Conservation (phyloP, 495 filamentous ascomycete genomes). For the Penicillium dipodomyicola region DNA sequence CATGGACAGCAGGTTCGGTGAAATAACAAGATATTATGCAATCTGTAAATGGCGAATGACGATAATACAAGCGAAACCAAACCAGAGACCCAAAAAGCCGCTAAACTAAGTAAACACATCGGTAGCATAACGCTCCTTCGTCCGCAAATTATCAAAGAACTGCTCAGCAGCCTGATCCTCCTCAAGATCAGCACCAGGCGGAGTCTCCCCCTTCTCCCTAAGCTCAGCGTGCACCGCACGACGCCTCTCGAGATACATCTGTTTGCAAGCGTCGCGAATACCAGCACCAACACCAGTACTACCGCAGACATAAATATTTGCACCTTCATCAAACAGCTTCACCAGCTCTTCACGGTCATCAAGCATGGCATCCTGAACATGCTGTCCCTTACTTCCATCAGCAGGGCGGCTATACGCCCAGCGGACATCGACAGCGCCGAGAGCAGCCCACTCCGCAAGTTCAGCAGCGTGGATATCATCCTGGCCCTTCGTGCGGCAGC, state of each 20-base stretch:
- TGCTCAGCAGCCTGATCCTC: conserved; percentile 43
- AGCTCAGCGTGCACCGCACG: conserved; percentile 36
- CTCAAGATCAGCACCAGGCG: conserved; percentile 41
- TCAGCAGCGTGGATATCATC: conserved; percentile 64
- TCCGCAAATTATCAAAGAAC: conserved; percentile 56
- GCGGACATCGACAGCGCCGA: conserved; percentile 57
- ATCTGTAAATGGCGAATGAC: neutral
- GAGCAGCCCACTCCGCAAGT: conserved; percentile 53
- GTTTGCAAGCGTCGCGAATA: conserved; percentile 52
- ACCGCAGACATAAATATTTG: conserved; percentile 67
- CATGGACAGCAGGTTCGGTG: neutral
- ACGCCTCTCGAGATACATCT: conserved; percentile 47
- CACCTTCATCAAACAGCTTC: conserved; percentile 55
- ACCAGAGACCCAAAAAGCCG: neutral
- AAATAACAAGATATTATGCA: neutral
- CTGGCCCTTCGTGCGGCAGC: conserved; percentile 55
- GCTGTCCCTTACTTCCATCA: conserved; percentile 36
- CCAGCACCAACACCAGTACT: conserved; percentile 58
- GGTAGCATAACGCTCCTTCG: conserved; percentile 60
- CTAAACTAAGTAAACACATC: conserved; percentile 57
- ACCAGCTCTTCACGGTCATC: conserved; percentile 50
- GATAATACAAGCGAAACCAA: neutral
- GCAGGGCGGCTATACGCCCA: conserved; percentile 52
- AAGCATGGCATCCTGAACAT: conserved; percentile 64
- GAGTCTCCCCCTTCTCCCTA: conserved; percentile 34